Evolutionary conservation across 2,329 filamentous ascomycete genomes (phyloP), one percentile per base, ranked within the genome.

Genomic region (Colletotrichum spinosum): DNA sequence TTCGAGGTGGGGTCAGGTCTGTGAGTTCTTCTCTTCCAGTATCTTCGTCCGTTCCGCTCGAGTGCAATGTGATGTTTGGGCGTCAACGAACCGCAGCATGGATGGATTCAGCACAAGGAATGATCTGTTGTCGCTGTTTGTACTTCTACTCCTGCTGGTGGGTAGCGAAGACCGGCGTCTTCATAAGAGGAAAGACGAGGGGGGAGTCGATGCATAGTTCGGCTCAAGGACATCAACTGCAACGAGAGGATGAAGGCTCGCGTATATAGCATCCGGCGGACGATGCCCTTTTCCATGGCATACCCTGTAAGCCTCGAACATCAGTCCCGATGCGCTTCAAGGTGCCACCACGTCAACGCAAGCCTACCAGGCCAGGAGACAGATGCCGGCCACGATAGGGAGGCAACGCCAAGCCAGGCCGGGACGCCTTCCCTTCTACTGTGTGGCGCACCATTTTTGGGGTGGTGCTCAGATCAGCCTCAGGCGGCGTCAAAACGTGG

Each of bases 391-490:
- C 49, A 37, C 49, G 50, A 33, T 33, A 25, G 34, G 34, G 46
- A 55, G 52, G 46, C 48, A 48, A 45, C 48, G 58, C 58, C 63
- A 63, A 66, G 63, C 58, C 63, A 57, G 62, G 63, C 51, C 58
- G 57, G 58, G 52, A 57, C 52, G 48, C 58, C 58, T 49, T 46
- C 41, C 58, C 10, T 46, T 10, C 15, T 52, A 42, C 52, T 52
- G 42, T 46, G n/a, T 61, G 57, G 45, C 13, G 38, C 62, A 63
- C 52, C 48, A 39, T 42, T 34, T 52, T 51, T 33, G 15, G 17
- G 52, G 45, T 35, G 42, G 58, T 55, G 52, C 63, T 66, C 63
- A 66, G 63, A 65, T 66, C 63, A 66, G 58, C 58, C 52, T 57
- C 63, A 53, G 53, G 58, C 46, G 53, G 49, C 41, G 48, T 57